phyloP scores from a whole-genome alignment of 2,329 filamentous ascomycete species.

The Pyricularia pennisetigena region DNA sequence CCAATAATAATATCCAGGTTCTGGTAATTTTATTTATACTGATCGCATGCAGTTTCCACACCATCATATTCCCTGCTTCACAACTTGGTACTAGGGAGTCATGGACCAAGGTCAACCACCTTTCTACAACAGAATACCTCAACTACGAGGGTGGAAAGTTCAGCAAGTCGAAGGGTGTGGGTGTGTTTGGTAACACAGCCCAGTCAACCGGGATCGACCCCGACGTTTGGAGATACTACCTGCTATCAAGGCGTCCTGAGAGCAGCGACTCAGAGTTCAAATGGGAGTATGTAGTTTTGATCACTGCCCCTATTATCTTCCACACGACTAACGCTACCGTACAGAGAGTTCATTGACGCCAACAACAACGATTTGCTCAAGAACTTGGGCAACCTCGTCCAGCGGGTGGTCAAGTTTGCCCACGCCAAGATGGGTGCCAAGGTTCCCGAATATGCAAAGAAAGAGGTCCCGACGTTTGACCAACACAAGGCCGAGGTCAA shows the following conservation, averaged over 20 bases:
- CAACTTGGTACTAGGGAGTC: constrained; percentile 75
- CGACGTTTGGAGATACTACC: constrained; percentile 90
- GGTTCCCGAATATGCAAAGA: constrained; percentile 29
- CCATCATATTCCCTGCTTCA: constrained; percentile 81
- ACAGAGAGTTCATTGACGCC: constrained; percentile 23
- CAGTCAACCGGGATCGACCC: constrained; percentile 75
- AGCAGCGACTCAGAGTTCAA: constrained; percentile 82
- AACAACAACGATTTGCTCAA: constrained; percentile 65
- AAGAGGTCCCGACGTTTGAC: not conserved
- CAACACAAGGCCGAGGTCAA: constrained; percentile 42
- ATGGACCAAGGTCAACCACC: constrained; percentile 83
- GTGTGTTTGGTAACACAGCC: constrained; percentile 85
- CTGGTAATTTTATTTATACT: constrained; percentile 4
- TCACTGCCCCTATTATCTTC: not conserved
- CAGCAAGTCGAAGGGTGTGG: constrained; percentile 80
- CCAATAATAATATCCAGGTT: not conserved
- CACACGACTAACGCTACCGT: not conserved
- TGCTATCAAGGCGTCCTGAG: constrained; percentile 78
- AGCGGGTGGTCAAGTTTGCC: constrained; percentile 51
- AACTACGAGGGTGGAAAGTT: constrained; percentile 90
- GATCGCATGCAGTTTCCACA: constrained; percentile 58
- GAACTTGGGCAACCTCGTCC: constrained; percentile 52
- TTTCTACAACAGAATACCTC: constrained; percentile 67
- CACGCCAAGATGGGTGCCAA: constrained; percentile 64
- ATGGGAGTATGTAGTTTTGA: constrained; percentile 41